A percentile compares a stretch with the other conserved stretches of the same genome.
Conservation (phyloP, 352 stramenopile genomes). For the Phytophthora brassicae region DNA sequence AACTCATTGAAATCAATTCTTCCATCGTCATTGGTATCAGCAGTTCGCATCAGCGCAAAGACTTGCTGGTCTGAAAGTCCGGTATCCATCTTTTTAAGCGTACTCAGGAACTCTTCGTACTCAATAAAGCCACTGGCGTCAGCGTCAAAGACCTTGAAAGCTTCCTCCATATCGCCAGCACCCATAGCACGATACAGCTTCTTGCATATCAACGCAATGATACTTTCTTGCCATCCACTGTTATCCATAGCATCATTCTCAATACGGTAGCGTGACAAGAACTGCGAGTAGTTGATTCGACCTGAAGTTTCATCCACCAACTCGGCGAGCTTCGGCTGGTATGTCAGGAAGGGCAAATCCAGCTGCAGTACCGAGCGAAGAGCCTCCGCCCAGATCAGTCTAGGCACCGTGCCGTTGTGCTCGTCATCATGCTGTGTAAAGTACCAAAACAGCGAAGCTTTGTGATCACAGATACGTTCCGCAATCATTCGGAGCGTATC, state of each 20-base stretch:
- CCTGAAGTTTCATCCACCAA: conserved; percentile 70
- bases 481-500: conserved; percentile 94
- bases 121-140: conserved; percentile 91
- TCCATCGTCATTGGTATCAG: conserved; percentile 91
- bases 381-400: conserved; percentile 90
- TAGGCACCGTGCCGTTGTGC: conserved; percentile 80
- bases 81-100: conserved; percentile 92
- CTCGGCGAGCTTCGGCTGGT: conserved; percentile 88
- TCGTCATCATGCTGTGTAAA: conserved; percentile 93
- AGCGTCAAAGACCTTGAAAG: conserved; percentile 91
- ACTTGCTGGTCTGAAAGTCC: conserved; percentile 91
- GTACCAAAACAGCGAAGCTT: conserved; percentile 93
- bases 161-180: conserved; percentile 85
- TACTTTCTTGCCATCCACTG: conserved; percentile 89
- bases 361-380: conserved; percentile 91
- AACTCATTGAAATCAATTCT: conserved; percentile 93
- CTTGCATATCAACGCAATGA: conserved; percentile 91
- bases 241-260: conserved; percentile 87
- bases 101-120: conserved; percentile 92
- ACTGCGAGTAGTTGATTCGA: conserved; percentile 93
- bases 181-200: conserved; percentile 92
- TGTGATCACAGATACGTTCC: conserved; percentile 91
- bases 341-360: conserved; percentile 90
- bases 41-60: conserved; percentile 92
- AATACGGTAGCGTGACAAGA: conserved; percentile 93